Conservation (phyloP, 345 rosid genomes). For the Raphanus raphanistrum region DNA sequence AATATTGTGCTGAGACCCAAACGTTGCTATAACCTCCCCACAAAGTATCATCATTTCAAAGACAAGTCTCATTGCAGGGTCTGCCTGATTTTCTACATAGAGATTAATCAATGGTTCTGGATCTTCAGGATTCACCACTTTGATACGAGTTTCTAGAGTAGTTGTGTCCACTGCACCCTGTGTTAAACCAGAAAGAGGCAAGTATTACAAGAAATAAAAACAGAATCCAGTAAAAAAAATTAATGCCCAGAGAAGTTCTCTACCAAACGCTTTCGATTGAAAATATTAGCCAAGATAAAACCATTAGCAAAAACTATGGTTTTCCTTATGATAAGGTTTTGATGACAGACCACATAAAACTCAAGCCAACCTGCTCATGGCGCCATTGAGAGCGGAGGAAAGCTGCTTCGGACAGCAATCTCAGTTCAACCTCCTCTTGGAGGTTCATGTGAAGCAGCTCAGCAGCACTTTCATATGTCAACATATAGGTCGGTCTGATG, state of each 20-base stretch:
- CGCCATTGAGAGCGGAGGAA: conserved; percentile 79
- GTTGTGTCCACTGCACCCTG: conserved; percentile 97
- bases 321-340: background rate
- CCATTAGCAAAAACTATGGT: background rate
- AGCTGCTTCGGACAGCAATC: conserved; percentile 79
- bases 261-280: background rate
- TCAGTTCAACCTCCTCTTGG: conserved; percentile 83
- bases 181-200: conserved; percentile 24
- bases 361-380: conserved; percentile 64
- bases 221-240: background rate
- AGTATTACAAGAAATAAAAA: background rate
- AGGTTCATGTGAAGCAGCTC: conserved; percentile 87
- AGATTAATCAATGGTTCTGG: conserved; percentile 75
- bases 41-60: conserved; percentile 98
- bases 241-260: conserved; percentile 1
- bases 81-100: conserved; percentile 89
- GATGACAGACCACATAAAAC: conserved; percentile 10
- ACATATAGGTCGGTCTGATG: conserved; percentile 91
- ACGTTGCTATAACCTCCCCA: conserved; percentile 88
- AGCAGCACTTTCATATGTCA: conserved; percentile 93
- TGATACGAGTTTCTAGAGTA: conserved; percentile 76
- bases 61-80: conserved; percentile 89
- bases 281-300: conserved; percentile 1
- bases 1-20: conserved; percentile 68
- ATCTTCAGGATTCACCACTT: conserved; percentile 84